Base-by-base conservation (phyloP, 2,329 filamentous ascomycete species). In the Clarireedia homoeocarpa region DNA sequence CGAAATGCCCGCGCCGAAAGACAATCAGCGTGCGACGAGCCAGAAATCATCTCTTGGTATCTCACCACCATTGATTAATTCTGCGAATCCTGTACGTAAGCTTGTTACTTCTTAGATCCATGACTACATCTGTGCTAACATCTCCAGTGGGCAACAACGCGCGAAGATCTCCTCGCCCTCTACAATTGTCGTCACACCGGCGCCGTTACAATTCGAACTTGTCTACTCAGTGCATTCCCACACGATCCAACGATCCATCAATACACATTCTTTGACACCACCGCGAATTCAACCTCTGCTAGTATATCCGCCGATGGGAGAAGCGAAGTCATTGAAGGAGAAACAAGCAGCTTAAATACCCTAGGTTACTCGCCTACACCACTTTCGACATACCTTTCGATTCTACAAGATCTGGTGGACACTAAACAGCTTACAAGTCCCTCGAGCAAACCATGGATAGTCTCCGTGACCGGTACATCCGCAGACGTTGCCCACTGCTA, bases 161-260 rank as follows among this genome's bases (percentile, higher is more conserved):
- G 78, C 5, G 74, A 78, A 4, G 81, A 91, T 60, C 77, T 91
- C 4, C 69, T 73, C 40, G 71, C 71, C 2, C 79, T 91, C 6
- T 87, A 87, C 66, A 67, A 73, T 30, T 83, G 76, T 50, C 74
- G 79, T 0, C 73, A 80, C 53, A 90, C 84, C 0, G 88, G 88
- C 58, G 88, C 86, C 14, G 80, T 91, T 34, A 91, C 88, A 1
- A 88, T 83, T 2, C 78, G 88, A 12, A 92, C 88, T 1, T 82
- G 82, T 2, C 76, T 89, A 5, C 69, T 87, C 15, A 60, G 73
- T 7, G 85, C 84, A 42, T 91, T 90, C 67, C 66, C 74, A 1
- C 84, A 62, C 66, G 0, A 69, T 77, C 1, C 85, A 91, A 66
- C 83, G 84, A 65, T 86, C 83, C 85, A 91, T 66, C 84, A 85